A percentile compares a stretch with the other conserved stretches of the same genome.
These are phyloP conservation scores for Clavispora carvajalis DNA, from an alignment of 805 yeast genomes.

Conservation along the genomic window DNA sequence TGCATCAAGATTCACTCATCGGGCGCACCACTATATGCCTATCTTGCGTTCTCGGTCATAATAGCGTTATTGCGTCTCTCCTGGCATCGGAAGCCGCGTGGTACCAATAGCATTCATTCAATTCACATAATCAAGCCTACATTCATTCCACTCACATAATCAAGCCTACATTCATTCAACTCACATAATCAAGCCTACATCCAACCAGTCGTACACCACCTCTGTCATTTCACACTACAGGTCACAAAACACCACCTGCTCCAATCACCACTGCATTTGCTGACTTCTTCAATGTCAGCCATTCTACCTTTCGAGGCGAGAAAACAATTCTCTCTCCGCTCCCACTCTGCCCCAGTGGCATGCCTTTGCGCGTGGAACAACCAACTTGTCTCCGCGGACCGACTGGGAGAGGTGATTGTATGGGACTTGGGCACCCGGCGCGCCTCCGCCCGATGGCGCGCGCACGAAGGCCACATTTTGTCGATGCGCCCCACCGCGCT, in stretches of 20 bases:
- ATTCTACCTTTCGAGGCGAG: background rate
- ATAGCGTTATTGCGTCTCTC: too few species aligned
- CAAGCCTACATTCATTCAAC: too few species aligned
- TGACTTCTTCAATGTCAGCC: background rate
- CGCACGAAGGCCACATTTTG: constrained; percentile 50
- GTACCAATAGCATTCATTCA: too few species aligned
- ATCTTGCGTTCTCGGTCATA: too few species aligned
- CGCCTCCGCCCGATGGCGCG: constrained; percentile 54
- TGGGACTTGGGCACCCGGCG: constrained; percentile 61
- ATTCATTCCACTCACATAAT: too few species aligned
- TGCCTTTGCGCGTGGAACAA: constrained; percentile 6
- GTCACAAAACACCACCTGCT: background rate
- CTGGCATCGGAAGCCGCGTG: too few species aligned
- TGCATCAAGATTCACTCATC: too few species aligned
- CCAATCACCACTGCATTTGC: too few species aligned
- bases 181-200: too few species aligned
- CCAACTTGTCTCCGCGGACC: constrained; percentile 50
- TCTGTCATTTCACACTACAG: background rate
- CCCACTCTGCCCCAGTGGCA: constrained; percentile 13
- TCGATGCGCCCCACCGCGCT: constrained; percentile 32
- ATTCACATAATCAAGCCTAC: too few species aligned
- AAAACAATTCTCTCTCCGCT: constrained; percentile 9
- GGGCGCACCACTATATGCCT: too few species aligned
- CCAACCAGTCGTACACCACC: background rate
- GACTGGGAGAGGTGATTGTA: constrained; percentile 54